Evolutionary conservation across 495 filamentous ascomycete species (phyloP), one percentile per base, ranked within the genome.

Genomic region (Trypethelium eluteriae): DNA sequence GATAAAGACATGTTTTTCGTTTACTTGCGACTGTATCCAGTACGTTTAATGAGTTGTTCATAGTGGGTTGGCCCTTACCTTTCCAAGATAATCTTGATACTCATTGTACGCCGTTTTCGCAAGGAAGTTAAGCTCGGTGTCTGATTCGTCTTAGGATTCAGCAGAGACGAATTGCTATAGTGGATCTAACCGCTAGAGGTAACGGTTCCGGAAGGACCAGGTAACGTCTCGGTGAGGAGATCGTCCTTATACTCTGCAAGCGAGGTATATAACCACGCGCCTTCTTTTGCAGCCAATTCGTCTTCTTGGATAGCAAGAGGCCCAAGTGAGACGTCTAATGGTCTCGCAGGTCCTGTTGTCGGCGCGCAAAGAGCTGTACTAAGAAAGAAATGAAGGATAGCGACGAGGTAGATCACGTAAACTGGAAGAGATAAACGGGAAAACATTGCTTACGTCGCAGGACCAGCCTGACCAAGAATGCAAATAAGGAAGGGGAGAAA

Each of bases 71-170:
- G 41, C 41, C 14, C 41, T 53, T 5, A 53, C 49, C n/a, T 53
- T 18, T 18, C n/a, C 49, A 18, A 53, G 49, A 18, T 53, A 53
- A 53, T 12, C 49, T 53, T 53, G 49, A 53, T 14, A 53, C n/a
- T 53, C 49, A 18, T 53, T 53, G 49, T 53, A 53, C 10, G n/a
- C 49, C 25, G 14, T 53, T 18, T 53, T 53, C 49, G 49, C 49
- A 18, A 53, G 49, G n/a, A 53, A 53, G 49, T 53, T 53, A 1
- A 53, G 49, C 10, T 53, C 10, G 25, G 25, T 53, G n/a, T 53
- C 49, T 53, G 49, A 0, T 53, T 14, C 41, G 49, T 18, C 5
- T 18, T 12, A 18, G 14, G 12, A 53, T 53, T 46, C 41, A 46
- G 41, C 41, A 46, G 49, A 53, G 49, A 53, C 9, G 10, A 53